phyloP scores from a whole-genome alignment of 1,284 basidiomycete species.

The Puccinia polysora region DNA sequence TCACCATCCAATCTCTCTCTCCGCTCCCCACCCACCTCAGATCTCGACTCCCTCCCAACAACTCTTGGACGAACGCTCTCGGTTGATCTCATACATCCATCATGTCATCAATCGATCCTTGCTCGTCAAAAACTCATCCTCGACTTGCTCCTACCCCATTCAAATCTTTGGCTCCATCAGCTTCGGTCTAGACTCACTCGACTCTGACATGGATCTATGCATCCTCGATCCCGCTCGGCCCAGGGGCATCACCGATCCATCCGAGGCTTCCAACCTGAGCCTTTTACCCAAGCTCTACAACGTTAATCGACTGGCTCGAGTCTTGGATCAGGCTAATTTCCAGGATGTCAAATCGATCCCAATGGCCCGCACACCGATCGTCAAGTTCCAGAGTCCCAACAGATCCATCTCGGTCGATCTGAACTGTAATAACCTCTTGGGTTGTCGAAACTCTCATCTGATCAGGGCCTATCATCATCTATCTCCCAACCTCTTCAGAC shows the following conservation, averaged over 20 bases:
- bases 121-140: background rate
- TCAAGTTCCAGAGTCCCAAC: slow-evolving; percentile 20
- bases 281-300: background rate
- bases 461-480: slow-evolving; percentile 19
- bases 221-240: slow-evolving; percentile 31
- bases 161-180: slow-evolving; percentile 25
- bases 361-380: slow-evolving; percentile 5
- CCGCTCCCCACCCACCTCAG: background rate
- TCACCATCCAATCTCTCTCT: too few species aligned
- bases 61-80: background rate
- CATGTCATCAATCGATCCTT: background rate
- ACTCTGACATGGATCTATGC: slow-evolving; percentile 31
- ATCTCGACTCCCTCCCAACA: background rate
- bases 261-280: background rate
- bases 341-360: slow-evolving; percentile 14
- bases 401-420: slow-evolving; percentile 14
- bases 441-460: slow-evolving; percentile 14
- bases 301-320: background rate
- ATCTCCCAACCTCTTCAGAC: slow-evolving; percentile 15
- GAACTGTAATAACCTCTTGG: slow-evolving; percentile 32
- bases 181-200: slow-evolving; percentile 18
- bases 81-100: background rate
- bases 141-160: background rate
- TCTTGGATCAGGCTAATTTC: slow-evolving; percentile 4
- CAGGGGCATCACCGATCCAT: background rate